Percentiles rank a stretch among this genome's conserved stretches.
These are phyloP conservation scores for Penicillium sp. DNA, from an alignment of 2,329 filamentous ascomycete species.

Conservation along the genomic window DNA sequence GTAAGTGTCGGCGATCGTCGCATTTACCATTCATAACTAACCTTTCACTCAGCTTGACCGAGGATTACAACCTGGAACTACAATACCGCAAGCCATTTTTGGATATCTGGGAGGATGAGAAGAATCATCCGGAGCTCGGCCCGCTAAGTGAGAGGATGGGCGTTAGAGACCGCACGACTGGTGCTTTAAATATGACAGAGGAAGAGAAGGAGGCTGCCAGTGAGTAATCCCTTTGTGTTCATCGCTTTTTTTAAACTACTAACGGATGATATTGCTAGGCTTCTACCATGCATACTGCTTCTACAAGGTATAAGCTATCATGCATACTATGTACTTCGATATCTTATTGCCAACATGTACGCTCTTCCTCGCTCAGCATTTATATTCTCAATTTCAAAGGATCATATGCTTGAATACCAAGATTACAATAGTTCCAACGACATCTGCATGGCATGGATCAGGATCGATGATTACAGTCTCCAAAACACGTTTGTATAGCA, in stretches of 20 bases:
- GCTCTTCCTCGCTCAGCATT: neutral
- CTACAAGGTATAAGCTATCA: conserved; percentile 66
- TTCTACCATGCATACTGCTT: conserved; percentile 96
- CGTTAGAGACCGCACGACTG: conserved; percentile 63
- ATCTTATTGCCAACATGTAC: neutral
- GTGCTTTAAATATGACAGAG: conserved; percentile 60
- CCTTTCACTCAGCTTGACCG: conserved; percentile 52
- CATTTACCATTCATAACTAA: conserved; percentile 6
- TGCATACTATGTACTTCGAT: neutral
- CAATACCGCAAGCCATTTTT: conserved; percentile 86
- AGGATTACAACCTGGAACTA: conserved; percentile 92
- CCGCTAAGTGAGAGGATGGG: conserved; percentile 92
- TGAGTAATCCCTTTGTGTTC: conserved; percentile 23
- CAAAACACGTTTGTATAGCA: too few relatives aligned
- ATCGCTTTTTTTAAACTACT: conserved; percentile 5
- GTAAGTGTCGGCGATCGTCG: conserved; percentile 22
- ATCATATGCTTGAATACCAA: neutral
- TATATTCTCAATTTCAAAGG: neutral
- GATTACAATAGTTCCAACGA: neutral
- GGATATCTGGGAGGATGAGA: conserved; percentile 87
- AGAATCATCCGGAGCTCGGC: conserved; percentile 71
- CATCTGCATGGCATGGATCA: neutral
- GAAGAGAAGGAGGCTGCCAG: conserved; percentile 87
- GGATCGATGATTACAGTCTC: neutral
- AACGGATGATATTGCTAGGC: conserved; percentile 25